phyloP scores from a whole-genome alignment of 495 filamentous ascomycete species.

The Xylaria nigripes region DNA sequence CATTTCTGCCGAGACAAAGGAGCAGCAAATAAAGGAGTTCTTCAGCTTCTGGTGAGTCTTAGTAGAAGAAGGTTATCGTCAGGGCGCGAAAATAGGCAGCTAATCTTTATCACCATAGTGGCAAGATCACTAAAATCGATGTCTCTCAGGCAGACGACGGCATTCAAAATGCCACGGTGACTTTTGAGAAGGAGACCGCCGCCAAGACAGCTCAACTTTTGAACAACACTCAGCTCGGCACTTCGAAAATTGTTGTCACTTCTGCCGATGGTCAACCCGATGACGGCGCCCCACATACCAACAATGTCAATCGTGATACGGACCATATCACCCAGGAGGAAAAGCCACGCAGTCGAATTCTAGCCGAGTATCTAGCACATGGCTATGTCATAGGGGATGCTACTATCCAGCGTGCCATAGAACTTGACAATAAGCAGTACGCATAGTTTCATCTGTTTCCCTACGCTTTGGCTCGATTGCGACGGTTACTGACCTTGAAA shows the following conservation, averaged over 20 bases:
- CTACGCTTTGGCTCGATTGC: not conserved
- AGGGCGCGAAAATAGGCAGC: not conserved
- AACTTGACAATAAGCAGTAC: conserved; percentile 78
- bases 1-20: conserved; percentile 68
- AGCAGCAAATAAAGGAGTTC: conserved; percentile 91
- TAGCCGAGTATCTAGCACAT: conserved; percentile 92
- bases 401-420: conserved; percentile 77
- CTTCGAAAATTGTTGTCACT: conserved; percentile 69
- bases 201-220: conserved; percentile 94
- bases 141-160: conserved; percentile 57
- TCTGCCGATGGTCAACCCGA: conserved; percentile 57
- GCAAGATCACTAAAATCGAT: conserved; percentile 79
- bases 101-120: conserved; percentile 45
- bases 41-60: conserved; percentile 89
- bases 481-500: not conserved
- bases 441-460: not conserved
- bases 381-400: conserved; percentile 82
- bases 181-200: conserved; percentile 91
- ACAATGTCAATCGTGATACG: conserved; percentile 45
- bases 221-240: conserved; percentile 86
- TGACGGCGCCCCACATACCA: conserved; percentile 43
- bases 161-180: conserved; percentile 75
- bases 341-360: conserved; percentile 84
- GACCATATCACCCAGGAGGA: conserved; percentile 82
- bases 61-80: too few species aligned